phyloP scores from a whole-genome alignment of 768 basidiomycete genomes.

The Russula griseocarnosa region DNA sequence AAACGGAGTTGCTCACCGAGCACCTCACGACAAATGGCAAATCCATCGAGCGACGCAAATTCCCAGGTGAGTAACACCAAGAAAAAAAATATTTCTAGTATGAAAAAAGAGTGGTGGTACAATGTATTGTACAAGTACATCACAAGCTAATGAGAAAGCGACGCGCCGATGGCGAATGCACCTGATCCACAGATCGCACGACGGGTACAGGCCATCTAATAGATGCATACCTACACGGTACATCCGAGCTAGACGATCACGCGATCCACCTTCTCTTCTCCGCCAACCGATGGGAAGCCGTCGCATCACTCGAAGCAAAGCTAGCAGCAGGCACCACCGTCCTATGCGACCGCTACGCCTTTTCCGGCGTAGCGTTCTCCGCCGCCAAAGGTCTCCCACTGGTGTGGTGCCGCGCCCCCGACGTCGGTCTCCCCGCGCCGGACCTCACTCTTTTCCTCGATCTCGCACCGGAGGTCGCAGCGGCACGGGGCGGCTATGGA shows the following conservation, averaged over 20 bases:
- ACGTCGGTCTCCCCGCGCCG: conserved; percentile 82
- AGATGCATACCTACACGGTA: conserved; percentile 80
- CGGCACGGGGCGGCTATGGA: conserved; percentile 73
- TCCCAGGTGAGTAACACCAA: conserved; percentile 65
- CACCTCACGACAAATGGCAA: conserved; percentile 47
- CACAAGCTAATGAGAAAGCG: not conserved
- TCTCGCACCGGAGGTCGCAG: conserved; percentile 65
- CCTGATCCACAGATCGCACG: conserved; percentile 70
- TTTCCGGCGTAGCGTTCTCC: conserved; percentile 92
- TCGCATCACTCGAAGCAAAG: conserved; percentile 64
- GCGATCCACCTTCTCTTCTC: conserved; percentile 93
- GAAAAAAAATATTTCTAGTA: too few relatives aligned
- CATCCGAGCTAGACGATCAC: conserved; percentile 85
- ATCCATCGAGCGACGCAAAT: conserved; percentile 65
- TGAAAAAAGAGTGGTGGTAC: too few relatives aligned
- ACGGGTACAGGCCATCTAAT: conserved; percentile 92
- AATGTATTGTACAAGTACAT: not conserved
- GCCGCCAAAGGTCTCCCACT: conserved; percentile 65
- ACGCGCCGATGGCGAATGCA: not conserved
- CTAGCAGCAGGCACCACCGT: conserved; percentile 65
- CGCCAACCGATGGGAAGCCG: conserved; percentile 95
- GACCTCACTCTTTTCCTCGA: conserved; percentile 88
- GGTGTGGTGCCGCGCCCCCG: conserved; percentile 83
- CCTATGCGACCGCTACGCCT: conserved; percentile 92
- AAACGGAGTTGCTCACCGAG: conserved; percentile 58